Percentiles rank a stretch among this genome's conserved stretches.
These are phyloP conservation scores for Haplosporangium sp. DNA, from an alignment of 371 early-diverging fungal species.

Conservation along the genomic window DNA sequence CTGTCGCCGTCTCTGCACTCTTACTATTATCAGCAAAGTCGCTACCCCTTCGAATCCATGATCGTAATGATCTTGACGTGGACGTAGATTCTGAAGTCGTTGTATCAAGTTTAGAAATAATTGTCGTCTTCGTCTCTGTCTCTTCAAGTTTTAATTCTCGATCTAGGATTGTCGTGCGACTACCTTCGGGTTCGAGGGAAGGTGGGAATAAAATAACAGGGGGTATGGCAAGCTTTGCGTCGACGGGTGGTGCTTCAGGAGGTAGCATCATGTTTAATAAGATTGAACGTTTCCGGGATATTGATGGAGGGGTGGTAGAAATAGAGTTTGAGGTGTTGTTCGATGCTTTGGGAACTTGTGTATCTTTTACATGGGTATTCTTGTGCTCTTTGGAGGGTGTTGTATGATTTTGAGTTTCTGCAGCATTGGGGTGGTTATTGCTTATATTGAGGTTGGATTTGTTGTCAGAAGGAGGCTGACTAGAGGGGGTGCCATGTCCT, in stretches of 20 bases:
- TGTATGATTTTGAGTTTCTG: background rate
- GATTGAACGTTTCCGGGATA: slow-evolving; percentile 40
- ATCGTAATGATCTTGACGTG: slow-evolving; percentile 23
- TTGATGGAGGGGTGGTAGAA: background rate
- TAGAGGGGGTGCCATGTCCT: slow-evolving; percentile 2
- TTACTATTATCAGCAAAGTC: background rate
- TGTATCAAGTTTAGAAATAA: background rate
- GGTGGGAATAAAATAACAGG: slow-evolving; percentile 30
- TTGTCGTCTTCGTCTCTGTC: background rate
- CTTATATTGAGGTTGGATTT: background rate
- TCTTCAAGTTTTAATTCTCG: slow-evolving; percentile 1
- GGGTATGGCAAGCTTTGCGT: slow-evolving; percentile 21
- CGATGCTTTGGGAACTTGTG: slow-evolving; percentile 14
- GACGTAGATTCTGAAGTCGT: slow-evolving; percentile 8
- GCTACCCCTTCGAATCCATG: slow-evolving; percentile 16
- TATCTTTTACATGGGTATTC: background rate
- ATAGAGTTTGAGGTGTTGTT: slow-evolving; percentile 9
- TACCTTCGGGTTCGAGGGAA: slow-evolving; percentile 8
- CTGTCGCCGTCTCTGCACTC: background rate
- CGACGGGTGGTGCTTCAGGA: slow-evolving; percentile 35
- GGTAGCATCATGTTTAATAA: slow-evolving; percentile 44
- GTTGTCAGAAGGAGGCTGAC: background rate
- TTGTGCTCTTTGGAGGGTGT: background rate
- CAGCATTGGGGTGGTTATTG: background rate
- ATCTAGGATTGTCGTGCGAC: background rate